Conservation (phyloP, 345 rosid species). For the Acer saccharum region DNA sequence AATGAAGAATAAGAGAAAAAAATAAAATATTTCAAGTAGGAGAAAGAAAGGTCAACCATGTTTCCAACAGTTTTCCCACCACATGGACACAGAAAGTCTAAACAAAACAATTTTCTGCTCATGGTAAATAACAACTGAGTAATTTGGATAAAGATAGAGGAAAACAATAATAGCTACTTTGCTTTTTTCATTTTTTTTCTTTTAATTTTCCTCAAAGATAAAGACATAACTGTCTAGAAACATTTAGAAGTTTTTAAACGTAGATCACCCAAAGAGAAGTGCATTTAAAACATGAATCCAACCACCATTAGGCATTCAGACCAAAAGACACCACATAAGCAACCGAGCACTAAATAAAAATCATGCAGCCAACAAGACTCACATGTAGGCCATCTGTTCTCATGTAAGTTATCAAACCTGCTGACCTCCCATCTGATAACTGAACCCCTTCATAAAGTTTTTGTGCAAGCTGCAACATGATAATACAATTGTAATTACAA, state of each 20-base stretch:
- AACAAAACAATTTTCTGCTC: background rate
- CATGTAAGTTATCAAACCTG: constrained; percentile 91
- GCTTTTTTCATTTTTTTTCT: background rate
- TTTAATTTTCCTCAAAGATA: background rate
- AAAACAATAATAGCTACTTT: background rate
- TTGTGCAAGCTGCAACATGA: constrained; percentile 80
- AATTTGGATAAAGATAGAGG: background rate
- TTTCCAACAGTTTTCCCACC: background rate
- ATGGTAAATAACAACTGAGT: background rate
- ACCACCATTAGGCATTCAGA: background rate
- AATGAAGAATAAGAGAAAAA: background rate
- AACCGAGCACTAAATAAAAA: background rate
- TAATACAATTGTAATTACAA: constrained; percentile 22
- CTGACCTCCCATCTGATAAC: constrained; percentile 65
- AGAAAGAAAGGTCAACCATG: background rate
- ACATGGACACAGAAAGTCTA: background rate
- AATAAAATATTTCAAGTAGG: background rate
- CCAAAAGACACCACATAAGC: constrained; percentile 1
- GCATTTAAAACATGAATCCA: background rate
- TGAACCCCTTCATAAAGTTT: constrained; percentile 94
- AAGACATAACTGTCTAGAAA: background rate
- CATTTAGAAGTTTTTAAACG: background rate
- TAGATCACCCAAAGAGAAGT: background rate
- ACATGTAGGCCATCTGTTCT: constrained; percentile 98
- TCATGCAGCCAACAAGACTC: constrained; percentile 35